These are phyloP conservation scores for Dryadomyces sulphureus DNA, from an alignment of 2,329 filamentous ascomycete species.

Conservation along the genomic window DNA sequence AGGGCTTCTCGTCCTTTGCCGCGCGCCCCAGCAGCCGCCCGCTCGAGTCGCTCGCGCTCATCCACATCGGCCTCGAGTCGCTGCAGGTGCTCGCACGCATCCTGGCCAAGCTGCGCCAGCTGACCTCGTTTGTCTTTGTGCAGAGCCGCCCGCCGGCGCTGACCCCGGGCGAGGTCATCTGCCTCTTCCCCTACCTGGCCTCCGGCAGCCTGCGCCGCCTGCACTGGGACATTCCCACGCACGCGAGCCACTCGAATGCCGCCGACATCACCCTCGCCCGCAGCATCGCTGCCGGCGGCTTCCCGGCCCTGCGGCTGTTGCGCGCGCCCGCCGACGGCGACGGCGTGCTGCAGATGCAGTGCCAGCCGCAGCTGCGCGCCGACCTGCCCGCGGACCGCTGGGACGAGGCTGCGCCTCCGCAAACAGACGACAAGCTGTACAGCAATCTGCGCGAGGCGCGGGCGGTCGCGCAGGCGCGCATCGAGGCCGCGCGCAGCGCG, in stretches of 20 bases:
- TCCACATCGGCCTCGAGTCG: conserved; percentile 40
- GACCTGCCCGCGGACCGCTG: conserved; percentile 36
- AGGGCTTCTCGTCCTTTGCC: conserved; percentile 41
- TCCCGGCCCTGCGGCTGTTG: conserved; percentile 45
- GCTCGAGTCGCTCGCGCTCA: conserved; percentile 35
- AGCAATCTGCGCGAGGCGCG: conserved; percentile 35
- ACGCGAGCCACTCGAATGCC: conserved; percentile 25
- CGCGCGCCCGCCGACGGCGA: conserved; percentile 56
- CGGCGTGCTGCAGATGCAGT: conserved; percentile 54
- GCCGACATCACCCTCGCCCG: conserved; percentile 49
- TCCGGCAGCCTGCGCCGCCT: conserved; percentile 36
- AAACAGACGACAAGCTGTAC: neutral
- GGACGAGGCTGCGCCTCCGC: neutral
- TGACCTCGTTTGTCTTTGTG: conserved; percentile 37
- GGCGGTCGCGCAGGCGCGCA: conserved; percentile 48
- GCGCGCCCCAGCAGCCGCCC: conserved; percentile 29
- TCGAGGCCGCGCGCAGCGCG: conserved; percentile 39
- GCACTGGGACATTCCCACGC: conserved; percentile 50
- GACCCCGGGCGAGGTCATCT: conserved; percentile 38
- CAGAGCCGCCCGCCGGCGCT: conserved; percentile 41
- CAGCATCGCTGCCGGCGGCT: conserved; percentile 45
- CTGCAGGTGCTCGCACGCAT: conserved; percentile 44
- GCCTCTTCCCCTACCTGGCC: conserved; percentile 50
- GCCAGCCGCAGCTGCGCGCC: conserved; percentile 42
- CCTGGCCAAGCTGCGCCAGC: conserved; percentile 35